These are phyloP conservation scores for Phlyctochytrium bullatum DNA, from an alignment of 192 early-diverging fungal species.

Conservation along the genomic window DNA sequence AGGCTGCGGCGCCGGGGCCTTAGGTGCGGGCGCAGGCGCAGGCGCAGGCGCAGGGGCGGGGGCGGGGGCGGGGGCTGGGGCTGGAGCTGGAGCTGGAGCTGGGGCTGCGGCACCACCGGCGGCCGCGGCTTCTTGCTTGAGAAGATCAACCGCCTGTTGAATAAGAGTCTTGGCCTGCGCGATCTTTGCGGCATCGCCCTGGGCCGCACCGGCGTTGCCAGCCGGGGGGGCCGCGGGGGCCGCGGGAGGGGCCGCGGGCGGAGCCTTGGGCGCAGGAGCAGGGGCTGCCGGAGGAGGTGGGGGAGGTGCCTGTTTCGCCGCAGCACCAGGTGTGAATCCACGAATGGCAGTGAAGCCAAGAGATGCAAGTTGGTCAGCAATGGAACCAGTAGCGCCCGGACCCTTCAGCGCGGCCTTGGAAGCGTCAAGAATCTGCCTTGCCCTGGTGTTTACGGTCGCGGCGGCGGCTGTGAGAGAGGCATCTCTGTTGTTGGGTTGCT, in stretches of 20 bases:
- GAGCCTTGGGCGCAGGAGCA: no score
- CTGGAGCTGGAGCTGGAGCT: no score
- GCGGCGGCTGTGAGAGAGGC: slow-evolving; percentile 4
- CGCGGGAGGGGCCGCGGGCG: no score
- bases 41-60: no score
- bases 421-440: slow-evolving; percentile 8
- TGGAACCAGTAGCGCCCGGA: slow-evolving; percentile 16
- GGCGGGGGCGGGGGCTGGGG: no score
- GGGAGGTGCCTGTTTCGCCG: neutral
- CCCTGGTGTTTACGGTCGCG: slow-evolving; percentile 5
- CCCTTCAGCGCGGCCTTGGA: slow-evolving; percentile 18
- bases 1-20: no score
- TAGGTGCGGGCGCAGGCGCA: no score
- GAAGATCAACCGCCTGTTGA: neutral
- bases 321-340: neutral
- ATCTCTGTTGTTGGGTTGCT: slow-evolving; percentile 12
- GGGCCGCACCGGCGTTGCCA: neutral
- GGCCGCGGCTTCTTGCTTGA: neutral
- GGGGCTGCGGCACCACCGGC: no score
- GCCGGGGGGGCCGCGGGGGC: neutral
- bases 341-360: slow-evolving; percentile 6
- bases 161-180: neutral
- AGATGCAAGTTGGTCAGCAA: slow-evolving; percentile 14
- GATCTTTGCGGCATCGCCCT: neutral
- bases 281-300: neutral